Evolutionary conservation across 2,329 filamentous ascomycete species (phyloP), one percentile per base, ranked within the genome.

Genomic region (Alternaria alternata): DNA sequence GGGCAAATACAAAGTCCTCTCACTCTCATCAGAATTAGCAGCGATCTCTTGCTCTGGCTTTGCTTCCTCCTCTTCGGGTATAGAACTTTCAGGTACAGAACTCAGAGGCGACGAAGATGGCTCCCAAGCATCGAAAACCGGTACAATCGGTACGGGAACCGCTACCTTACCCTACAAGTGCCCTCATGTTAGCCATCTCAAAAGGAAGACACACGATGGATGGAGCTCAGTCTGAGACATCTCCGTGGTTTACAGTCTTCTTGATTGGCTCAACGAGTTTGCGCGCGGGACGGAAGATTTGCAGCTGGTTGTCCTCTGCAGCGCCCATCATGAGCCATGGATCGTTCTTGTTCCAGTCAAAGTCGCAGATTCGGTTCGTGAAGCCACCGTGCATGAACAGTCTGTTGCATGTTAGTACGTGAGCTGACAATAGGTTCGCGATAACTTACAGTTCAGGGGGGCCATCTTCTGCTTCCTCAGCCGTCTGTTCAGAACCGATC

Each of bases 321-420:
- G 95, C 94, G 62, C 92, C 96, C 78, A 93, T 94, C 68, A 99
- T 91, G 56, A 97, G 88, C 96, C 96, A 99, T 5, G 94, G 94
- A 73, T 97, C 93, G 76, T 96, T 97, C 69, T 89, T 88, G 80
- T 99, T 99, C 94, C 94, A 99, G 81, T 91, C 94, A 75, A 99
- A 99, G 80, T 99, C 96, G 36, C 92, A 93, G 63, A 99, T 88
- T 68, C 96, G 91, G 81, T 97, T 97, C 11, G 95, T 99, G 82
- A 99, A 96, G 32, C 95, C 95, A 62, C 95, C 95, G 74, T 99
- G 95, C 94, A 99, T 98, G 81, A 99, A 99, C 1, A 99, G 83
- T 47, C 91, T 93, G 64, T 12, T 16, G 11, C 1, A 12, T 30
- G 54, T 71, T 61, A 73, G 67, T 30, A 14, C 34, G 14, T 20